These are phyloP conservation scores for Backusella macrospora DNA, from an alignment of 192 early-diverging fungal genomes.

Conservation along the genomic window DNA sequence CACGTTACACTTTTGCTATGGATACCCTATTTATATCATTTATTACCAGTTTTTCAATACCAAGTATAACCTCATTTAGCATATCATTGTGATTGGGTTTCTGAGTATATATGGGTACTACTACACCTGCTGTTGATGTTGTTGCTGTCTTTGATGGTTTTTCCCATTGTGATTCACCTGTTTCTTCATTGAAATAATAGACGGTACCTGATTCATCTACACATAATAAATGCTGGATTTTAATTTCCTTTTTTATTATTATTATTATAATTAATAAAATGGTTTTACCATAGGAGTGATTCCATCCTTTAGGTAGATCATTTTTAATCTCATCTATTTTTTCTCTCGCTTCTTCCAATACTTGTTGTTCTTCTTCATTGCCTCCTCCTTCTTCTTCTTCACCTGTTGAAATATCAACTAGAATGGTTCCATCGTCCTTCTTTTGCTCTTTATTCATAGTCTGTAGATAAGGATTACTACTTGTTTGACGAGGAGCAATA, in stretches of 20 bases:
- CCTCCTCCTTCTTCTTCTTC: background rate
- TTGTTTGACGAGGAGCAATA: background rate
- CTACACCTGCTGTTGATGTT: background rate
- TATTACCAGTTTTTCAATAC: background rate
- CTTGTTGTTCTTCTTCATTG: background rate
- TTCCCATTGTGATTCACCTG: constrained; percentile 56
- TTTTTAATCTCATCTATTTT: background rate
- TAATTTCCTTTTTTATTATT: too few relatives aligned
- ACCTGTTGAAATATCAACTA: background rate
- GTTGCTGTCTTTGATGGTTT: constrained; percentile 24
- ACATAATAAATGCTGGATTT: background rate
- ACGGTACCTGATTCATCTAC: constrained; percentile 50
- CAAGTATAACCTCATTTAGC: background rate
- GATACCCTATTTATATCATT: constrained; percentile 12
- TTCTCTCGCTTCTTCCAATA: too few relatives aligned
- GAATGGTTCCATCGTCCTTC: background rate
- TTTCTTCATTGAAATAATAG: constrained; percentile 56
- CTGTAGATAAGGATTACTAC: background rate
- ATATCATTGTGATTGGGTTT: background rate
- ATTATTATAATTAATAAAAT: background rate
- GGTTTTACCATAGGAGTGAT: constrained; percentile 44
- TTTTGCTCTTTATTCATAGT: background rate
- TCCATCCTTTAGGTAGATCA: constrained; percentile 47
- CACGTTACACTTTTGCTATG: too few relatives aligned
- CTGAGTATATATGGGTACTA: too few relatives aligned